phyloP scores from a whole-genome alignment of 192 early-diverging fungal genomes.

The Lunasporangiospora selenospora region DNA sequence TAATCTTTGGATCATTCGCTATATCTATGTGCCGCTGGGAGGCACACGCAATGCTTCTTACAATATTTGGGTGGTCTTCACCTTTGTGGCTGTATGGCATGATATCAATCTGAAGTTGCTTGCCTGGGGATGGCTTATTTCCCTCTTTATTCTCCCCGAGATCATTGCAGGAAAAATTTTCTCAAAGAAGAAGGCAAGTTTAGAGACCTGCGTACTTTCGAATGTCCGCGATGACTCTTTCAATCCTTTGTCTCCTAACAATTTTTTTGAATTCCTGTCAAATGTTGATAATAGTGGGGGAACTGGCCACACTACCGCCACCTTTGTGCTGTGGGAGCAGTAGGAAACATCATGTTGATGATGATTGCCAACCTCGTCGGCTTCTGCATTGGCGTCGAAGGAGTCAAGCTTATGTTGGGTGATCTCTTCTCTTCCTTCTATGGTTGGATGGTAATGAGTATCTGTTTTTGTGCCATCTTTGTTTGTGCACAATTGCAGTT shows the following conservation, averaged over 20 bases:
- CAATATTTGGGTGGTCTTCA: constrained; percentile 90
- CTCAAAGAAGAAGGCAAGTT: constrained; percentile 53
- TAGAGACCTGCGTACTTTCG: background rate
- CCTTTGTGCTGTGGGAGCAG: constrained; percentile 83
- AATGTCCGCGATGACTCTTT: background rate
- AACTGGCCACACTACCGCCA: constrained; percentile 70
- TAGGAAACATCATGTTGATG: constrained; percentile 91
- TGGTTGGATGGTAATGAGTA: constrained; percentile 60
- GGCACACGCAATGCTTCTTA: constrained; percentile 71
- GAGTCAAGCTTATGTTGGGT: constrained; percentile 74
- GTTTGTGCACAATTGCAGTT: constrained; percentile 79
- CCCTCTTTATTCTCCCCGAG: constrained; percentile 88
- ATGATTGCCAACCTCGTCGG: constrained; percentile 97
- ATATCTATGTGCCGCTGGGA: constrained; percentile 93
- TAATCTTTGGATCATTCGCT: constrained; percentile 90
- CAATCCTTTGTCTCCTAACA: constrained; percentile 45
- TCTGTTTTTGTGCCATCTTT: constrained; percentile 62
- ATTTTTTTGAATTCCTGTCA: constrained; percentile 22
- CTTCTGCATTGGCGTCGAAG: constrained; percentile 89
- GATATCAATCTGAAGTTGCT: constrained; percentile 85
- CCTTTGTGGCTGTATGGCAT: constrained; percentile 99
- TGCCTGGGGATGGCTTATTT: constrained; percentile 94
- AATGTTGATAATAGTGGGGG: constrained; percentile 51
- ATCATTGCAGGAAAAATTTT: constrained; percentile 66
- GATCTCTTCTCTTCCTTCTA: constrained; percentile 64